Base-by-base conservation (phyloP, 2,329 filamentous ascomycete species). In the Blastomyces parvus region DNA sequence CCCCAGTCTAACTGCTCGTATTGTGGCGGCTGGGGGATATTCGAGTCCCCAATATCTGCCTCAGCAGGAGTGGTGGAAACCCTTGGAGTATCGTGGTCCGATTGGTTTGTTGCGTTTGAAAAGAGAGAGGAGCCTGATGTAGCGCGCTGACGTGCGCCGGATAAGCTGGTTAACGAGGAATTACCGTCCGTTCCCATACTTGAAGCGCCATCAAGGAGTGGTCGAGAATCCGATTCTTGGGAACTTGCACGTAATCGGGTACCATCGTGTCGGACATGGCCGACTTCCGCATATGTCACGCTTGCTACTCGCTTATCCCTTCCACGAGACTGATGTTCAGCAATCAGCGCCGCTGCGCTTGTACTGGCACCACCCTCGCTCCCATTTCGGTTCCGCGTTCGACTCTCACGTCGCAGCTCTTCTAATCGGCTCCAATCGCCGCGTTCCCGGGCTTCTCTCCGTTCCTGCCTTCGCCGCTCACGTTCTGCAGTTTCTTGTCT, bases 401-500 rank as follows among this genome's bases (percentile, higher is more conserved):
- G 80, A 19, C 81, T 81, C 66, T 86, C 83, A 61, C 74, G 74
- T 61, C 79, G 77, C 38, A 94, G 77, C 48, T 85, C 81, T 63
- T 86, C 83, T n/a, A 96, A 77, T 0, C 88, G 85, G 2, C 82
- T 79, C n/a, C 74, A 74, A 74, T 96, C 91, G 59, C 88, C 87
- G 60, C 87, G 81, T 62, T 81, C 83, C 59, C 89, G 84, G 13
- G 92, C 92, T 67, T 91, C 89, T 38, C 85, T 80, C 36, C 90
- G 82, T 63, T 86, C 80, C 57, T 84, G 82, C 60, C 90, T 82
- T n/a, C 89, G 81, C 67, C 88, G 86, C 68, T 95, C 90, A 5
- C 91, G 86, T 66, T 94, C 91, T 4, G 85, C 84, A 48, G 88
- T 82, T 73, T 95, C 88, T 63, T 84, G 82, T 60, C 92, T 85